Conservation (phyloP, 805 yeast genomes). For the Myxozyma udenii region DNA sequence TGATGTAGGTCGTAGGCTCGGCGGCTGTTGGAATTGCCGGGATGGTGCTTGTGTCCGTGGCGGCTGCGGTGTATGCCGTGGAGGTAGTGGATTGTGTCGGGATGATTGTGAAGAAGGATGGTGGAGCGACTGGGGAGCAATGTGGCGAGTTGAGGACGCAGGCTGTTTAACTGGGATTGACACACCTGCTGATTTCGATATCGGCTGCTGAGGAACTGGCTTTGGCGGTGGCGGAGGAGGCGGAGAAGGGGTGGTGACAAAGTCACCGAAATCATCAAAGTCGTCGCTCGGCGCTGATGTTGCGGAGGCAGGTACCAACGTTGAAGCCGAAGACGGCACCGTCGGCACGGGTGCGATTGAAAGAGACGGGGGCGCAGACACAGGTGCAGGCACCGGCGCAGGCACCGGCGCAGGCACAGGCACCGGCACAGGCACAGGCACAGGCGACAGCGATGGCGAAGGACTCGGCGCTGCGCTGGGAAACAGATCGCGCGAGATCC, state of each 20-base stretch:
- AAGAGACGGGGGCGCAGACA: background rate
- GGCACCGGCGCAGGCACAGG: background rate
- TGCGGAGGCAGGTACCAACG: too few species aligned
- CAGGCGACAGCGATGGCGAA: background rate
- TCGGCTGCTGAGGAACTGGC: background rate
- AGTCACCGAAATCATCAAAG: slow-evolving; percentile 18
- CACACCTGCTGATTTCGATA: background rate
- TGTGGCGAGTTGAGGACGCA: too few species aligned
- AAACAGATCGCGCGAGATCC: slow-evolving; percentile 3
- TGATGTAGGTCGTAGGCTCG: background rate
- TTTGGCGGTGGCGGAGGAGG: background rate
- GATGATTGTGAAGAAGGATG: background rate
- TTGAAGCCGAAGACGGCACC: background rate
- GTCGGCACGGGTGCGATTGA: background rate
- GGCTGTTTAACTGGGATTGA: too few species aligned
- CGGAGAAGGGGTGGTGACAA: background rate
- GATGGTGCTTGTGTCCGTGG: background rate
- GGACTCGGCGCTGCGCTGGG: background rate
- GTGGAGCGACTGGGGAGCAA: background rate
- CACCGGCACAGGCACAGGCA: background rate
- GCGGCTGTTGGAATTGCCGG: background rate
- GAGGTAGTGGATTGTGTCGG: background rate
- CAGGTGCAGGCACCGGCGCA: background rate
- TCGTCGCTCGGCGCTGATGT: slow-evolving; percentile 8
- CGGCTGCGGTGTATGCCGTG: background rate